phyloP scores from a whole-genome alignment of 1,284 basidiomycete genomes.

The Austropuccinia psidii region DNA sequence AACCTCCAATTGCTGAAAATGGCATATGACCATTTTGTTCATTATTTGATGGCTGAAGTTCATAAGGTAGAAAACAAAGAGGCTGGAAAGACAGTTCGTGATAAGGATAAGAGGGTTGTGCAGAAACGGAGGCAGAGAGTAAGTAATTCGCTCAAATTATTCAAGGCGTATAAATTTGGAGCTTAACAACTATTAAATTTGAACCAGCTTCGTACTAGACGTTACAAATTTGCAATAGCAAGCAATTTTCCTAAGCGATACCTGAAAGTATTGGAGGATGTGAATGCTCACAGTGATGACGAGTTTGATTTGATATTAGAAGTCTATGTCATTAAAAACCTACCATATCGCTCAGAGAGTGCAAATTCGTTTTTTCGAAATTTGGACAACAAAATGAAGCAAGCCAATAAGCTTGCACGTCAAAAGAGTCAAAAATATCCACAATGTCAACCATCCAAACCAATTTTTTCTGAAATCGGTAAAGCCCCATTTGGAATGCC shows the following conservation, averaged over 20 bases:
- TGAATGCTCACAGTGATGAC: constrained; percentile 6
- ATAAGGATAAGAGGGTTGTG: no score
- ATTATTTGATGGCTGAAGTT: neutral
- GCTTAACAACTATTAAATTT: neutral
- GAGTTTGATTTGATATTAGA: neutral
- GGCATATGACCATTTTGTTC: constrained; percentile 28
- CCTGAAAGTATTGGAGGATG: neutral
- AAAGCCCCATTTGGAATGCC: constrained; percentile 13
- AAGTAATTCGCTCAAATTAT: neutral
- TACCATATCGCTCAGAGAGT: neutral
- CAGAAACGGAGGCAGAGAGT: neutral
- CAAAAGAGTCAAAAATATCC: neutral
- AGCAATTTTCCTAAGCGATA: constrained; percentile 1
- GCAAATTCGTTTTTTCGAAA: constrained; percentile 13
- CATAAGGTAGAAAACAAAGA: neutral
- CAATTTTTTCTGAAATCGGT: no score
- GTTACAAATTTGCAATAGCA: neutral
- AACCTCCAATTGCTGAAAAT: neutral
- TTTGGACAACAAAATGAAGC: constrained; percentile 4
- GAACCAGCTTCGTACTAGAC: neutral
- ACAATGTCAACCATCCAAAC: neutral
- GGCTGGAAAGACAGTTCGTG: no score
- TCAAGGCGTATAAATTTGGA: neutral
- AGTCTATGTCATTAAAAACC: constrained; percentile 8
- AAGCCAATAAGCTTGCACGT: neutral